A percentile compares a stretch with the other conserved stretches of the same genome.
phyloP scores from a whole-genome alignment of 2,329 filamentous ascomycete genomes.

The Fusarium pseudograminearum region DNA sequence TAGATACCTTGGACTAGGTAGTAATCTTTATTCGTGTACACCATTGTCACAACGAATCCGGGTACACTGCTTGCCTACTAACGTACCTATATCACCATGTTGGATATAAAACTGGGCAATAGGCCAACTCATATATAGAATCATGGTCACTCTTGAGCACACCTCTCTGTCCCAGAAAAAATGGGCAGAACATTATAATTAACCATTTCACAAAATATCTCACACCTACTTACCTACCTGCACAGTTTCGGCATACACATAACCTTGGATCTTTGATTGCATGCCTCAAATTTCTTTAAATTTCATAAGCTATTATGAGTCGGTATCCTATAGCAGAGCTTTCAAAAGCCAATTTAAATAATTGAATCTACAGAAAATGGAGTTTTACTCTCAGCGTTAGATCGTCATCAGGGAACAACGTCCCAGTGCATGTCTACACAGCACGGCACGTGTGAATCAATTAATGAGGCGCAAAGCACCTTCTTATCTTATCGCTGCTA shows the following conservation, averaged over 20 bases:
- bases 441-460: constrained; percentile 14
- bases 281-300: too few species aligned
- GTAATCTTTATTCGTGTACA: not conserved
- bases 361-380: not conserved
- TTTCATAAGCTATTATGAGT: not conserved
- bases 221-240: too few species aligned
- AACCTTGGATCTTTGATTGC: not conserved
- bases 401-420: not conserved
- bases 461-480: constrained; percentile 13
- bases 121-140: too few species aligned
- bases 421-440: not conserved
- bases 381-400: not conserved
- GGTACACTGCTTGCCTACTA: not conserved
- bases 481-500: constrained; percentile 37
- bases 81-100: not conserved
- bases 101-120: not conserved
- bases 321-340: not conserved
- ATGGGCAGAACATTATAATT: not conserved
- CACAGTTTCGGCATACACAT: not conserved
- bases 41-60: not conserved
- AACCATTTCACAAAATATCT: not conserved
- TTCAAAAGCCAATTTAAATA: not conserved
- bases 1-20: not conserved
- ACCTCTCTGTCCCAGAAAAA: too few species aligned
- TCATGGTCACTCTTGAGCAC: not conserved